Percentiles rank a stretch among this genome's conserved stretches.
phyloP scores from a whole-genome alignment of 345 rosid species.

The Garcia nutans region DNA sequence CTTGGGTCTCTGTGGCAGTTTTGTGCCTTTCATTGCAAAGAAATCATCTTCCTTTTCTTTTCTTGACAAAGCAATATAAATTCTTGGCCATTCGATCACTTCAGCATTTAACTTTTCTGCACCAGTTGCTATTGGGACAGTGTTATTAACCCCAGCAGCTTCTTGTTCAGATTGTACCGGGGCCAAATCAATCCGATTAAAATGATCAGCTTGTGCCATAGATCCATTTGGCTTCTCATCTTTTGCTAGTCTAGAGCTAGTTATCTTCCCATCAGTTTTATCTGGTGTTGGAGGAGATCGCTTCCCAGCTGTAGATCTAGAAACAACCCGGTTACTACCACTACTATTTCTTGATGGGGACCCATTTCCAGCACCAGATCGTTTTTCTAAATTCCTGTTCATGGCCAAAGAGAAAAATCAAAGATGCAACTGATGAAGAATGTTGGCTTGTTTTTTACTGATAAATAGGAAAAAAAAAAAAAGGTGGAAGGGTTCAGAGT shows the following conservation, averaged over 20 bases:
- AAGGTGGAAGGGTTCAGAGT: background rate
- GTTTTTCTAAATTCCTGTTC: constrained; percentile 65
- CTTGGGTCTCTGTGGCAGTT: constrained; percentile 67
- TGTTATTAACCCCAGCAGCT: constrained; percentile 9
- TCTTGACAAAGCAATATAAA: constrained; percentile 50
- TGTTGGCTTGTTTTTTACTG: constrained; percentile 3
- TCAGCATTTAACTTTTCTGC: constrained; percentile 32
- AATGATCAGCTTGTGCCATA: constrained; percentile 26
- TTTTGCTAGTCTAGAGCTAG: constrained; percentile 24
- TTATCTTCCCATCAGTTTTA: constrained; percentile 44
- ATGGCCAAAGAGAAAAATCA: constrained; percentile 17
- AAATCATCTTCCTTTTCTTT: constrained; percentile 77
- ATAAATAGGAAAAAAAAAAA: background rate
- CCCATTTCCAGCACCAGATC: constrained; percentile 41
- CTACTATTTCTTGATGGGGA: constrained; percentile 47
- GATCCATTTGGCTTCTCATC: constrained; percentile 47
- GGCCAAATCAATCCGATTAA: constrained; percentile 20
- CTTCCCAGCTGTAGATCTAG: constrained; percentile 54
- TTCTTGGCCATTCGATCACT: constrained; percentile 56
- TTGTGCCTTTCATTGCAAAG: constrained; percentile 66
- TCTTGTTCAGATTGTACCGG: constrained; percentile 28
- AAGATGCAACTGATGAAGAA: constrained; percentile 11
- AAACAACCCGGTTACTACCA: constrained; percentile 34
- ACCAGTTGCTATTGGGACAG: constrained; percentile 6
- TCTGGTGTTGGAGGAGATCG: constrained; percentile 53